Percentiles rank a stretch among this genome's conserved stretches.
These are phyloP conservation scores for Vaccinium myrtillus DNA, from an alignment of 148 eudicot species.

Conservation along the genomic window DNA sequence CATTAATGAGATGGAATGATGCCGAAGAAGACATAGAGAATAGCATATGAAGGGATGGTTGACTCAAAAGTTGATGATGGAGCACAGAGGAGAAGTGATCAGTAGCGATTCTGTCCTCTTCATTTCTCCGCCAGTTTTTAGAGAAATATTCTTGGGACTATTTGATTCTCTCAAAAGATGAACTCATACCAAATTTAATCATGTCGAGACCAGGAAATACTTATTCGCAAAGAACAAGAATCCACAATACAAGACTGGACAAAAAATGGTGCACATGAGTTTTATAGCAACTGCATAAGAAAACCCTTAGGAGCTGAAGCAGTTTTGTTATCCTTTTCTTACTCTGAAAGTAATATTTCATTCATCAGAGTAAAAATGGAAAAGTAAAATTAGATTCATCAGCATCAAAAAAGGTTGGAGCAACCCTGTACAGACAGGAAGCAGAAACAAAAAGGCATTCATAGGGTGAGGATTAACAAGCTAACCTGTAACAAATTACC, in stretches of 20 bases:
- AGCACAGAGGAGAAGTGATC: not conserved
- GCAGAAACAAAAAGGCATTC: not conserved
- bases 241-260: not conserved
- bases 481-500: conserved; percentile 78
- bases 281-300: not conserved
- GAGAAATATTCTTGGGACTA: not conserved
- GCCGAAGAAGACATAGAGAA: not conserved
- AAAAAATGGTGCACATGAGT: not conserved
- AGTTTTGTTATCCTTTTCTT: not conserved
- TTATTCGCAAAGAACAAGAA: not conserved
- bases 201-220: not conserved
- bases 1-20: not conserved
- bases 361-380: not conserved
- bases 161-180: not conserved
- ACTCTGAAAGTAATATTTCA: not conserved
- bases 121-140: not conserved
- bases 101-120: not conserved
- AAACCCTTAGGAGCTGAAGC: not conserved
- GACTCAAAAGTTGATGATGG: conserved; percentile 1
- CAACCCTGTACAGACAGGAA: not conserved
- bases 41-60: not conserved
- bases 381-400: not conserved
- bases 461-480: conserved; percentile 15
- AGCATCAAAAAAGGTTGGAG: not conserved
- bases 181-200: not conserved